Conservation (phyloP, 192 early-diverging fungal species). For the Lunasporangiospora selenospora region DNA sequence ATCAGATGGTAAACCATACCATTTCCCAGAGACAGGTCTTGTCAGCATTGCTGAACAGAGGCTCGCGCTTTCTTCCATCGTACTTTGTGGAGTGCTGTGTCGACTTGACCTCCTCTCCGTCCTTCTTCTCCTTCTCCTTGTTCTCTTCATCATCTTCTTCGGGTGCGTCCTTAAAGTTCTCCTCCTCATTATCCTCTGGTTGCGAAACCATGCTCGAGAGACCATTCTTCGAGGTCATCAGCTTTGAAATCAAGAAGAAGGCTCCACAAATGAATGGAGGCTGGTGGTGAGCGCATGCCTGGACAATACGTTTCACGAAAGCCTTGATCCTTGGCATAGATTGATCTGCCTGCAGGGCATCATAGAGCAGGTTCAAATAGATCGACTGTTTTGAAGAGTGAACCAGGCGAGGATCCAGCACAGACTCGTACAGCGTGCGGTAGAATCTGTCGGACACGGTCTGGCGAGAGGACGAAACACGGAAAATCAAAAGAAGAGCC, state of each 20-base stretch:
- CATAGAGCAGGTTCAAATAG: slow-evolving; percentile 92
- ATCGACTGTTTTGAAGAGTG: slow-evolving; percentile 88
- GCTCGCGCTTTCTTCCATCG: slow-evolving; percentile 88
- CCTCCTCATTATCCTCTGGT: slow-evolving; percentile 76
- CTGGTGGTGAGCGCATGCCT: slow-evolving; percentile 74
- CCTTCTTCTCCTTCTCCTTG: slow-evolving; percentile 56
- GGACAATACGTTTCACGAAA: slow-evolving; percentile 91
- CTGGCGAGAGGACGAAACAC: slow-evolving; percentile 58
- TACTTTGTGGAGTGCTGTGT: slow-evolving; percentile 54
- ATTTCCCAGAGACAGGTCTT: slow-evolving; percentile 92
- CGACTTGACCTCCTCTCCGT: slow-evolving; percentile 10
- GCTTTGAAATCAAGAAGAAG: slow-evolving; percentile 83
- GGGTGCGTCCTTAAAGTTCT: slow-evolving; percentile 67
- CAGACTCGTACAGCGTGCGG: slow-evolving; percentile 87
- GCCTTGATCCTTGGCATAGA: slow-evolving; percentile 72
- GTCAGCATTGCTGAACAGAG: slow-evolving; percentile 83
- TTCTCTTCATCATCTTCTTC: slow-evolving; percentile 63
- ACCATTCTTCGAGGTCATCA: slow-evolving; percentile 58
- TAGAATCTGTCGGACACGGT: slow-evolving; percentile 87
- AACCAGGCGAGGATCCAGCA: slow-evolving; percentile 82
- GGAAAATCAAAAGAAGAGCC: slow-evolving; percentile 88
- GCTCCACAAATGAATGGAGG: slow-evolving; percentile 87
- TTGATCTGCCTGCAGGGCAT: slow-evolving; percentile 80
- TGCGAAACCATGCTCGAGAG: slow-evolving; percentile 68
- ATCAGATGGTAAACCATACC: slow-evolving; percentile 48